Conservation (phyloP, 805 yeast species). For the Metschnikowia baotianmanensis region DNA sequence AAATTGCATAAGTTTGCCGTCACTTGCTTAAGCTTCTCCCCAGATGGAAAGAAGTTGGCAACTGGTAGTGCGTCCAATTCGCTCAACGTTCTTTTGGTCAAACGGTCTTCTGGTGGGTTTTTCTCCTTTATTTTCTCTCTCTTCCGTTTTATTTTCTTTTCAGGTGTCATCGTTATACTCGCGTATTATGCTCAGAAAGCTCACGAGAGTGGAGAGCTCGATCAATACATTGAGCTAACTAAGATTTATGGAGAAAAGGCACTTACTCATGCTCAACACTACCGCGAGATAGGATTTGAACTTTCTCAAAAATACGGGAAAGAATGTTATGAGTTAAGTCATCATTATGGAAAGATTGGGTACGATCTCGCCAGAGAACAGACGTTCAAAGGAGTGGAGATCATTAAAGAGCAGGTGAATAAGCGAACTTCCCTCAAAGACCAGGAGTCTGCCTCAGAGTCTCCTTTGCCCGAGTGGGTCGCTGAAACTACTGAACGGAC, state of each 20-base stretch:
- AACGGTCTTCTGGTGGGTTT: slow-evolving; percentile 11
- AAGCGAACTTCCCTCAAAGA: slow-evolving; percentile 25
- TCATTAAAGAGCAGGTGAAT: slow-evolving; percentile 29
- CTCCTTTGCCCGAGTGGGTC: slow-evolving; percentile 9
- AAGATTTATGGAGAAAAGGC: slow-evolving; percentile 20
- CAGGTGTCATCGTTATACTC: slow-evolving; percentile 30
- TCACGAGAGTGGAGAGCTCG: slow-evolving; percentile 36
- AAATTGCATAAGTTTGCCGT: slow-evolving; percentile 77
- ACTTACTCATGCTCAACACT: slow-evolving; percentile 12
- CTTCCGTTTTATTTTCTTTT: slow-evolving; percentile 31
- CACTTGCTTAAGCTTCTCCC: slow-evolving; percentile 68
- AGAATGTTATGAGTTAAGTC: slow-evolving; percentile 20
- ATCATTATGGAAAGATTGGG: slow-evolving; percentile 24
- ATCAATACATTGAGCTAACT: slow-evolving; percentile 21
- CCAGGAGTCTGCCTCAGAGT: slow-evolving; percentile 4
- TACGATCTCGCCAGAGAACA: slow-evolving; percentile 16
- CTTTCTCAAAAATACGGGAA: slow-evolving; percentile 20
- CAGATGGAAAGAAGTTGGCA: slow-evolving; percentile 64
- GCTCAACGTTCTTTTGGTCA: slow-evolving; percentile 47
- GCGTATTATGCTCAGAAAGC: slow-evolving; percentile 35
- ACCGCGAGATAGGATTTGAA: slow-evolving; percentile 12
- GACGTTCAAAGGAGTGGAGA: slow-evolving; percentile 18
- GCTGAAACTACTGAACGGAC: slow-evolving; percentile 5
- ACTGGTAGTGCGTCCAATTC: slow-evolving; percentile 77
- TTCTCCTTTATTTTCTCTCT: slow-evolving; percentile 36